phyloP scores from a whole-genome alignment of 2,329 filamentous ascomycete genomes.

The Penicillium sp. region DNA sequence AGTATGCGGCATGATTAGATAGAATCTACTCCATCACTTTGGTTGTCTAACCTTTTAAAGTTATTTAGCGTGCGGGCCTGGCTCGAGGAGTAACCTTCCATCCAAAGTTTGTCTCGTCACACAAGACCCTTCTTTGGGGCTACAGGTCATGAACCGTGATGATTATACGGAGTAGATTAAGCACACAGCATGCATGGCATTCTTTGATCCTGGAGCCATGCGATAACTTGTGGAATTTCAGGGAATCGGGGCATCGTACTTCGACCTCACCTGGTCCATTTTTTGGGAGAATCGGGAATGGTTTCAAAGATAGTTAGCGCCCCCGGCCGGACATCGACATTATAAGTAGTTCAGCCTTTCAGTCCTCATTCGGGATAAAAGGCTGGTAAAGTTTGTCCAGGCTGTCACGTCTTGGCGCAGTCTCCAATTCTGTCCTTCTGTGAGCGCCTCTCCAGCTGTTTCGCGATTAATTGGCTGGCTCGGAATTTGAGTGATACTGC shows the following conservation, averaged over 20 bases:
- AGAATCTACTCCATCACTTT: too few species aligned
- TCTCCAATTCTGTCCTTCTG: neutral
- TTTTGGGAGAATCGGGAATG: neutral
- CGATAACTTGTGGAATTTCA: neutral
- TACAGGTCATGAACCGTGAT: neutral
- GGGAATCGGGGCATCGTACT: neutral
- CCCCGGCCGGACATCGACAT: neutral
- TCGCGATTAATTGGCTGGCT: neutral
- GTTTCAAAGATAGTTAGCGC: neutral
- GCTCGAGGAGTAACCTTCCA: neutral
- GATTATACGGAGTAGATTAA: neutral
- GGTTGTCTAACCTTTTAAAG: too few species aligned
- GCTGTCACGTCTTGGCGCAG: neutral
- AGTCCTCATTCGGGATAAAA: neutral
- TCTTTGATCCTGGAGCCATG: neutral
- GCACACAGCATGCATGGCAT: neutral
- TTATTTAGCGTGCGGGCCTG: neutral
- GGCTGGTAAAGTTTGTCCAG: neutral
- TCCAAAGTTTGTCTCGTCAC: neutral
- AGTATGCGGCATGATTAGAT: too few species aligned
- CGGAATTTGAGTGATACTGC: neutral
- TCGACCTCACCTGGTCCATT: too few species aligned
- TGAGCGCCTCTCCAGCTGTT: neutral
- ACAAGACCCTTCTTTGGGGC: neutral
- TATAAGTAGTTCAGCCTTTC: neutral